phyloP scores from a whole-genome alignment of 441 rosid species.

The Populus hybrid region DNA sequence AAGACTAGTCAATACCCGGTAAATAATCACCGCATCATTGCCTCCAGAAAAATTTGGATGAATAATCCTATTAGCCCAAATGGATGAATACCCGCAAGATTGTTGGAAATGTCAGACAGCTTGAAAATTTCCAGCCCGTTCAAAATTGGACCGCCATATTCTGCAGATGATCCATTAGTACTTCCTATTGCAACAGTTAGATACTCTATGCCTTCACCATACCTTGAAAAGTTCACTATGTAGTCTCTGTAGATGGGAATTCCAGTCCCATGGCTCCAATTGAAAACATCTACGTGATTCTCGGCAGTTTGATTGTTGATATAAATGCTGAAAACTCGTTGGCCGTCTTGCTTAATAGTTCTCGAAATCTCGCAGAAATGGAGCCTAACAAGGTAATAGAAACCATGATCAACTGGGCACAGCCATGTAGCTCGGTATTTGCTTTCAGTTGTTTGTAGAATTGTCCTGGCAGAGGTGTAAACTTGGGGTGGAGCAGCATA shows the following conservation, averaged over 20 bases:
- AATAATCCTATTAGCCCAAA: background rate
- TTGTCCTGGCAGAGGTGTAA: constrained; percentile 57
- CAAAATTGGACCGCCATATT: constrained; percentile 11
- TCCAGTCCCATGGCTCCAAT: constrained; percentile 35
- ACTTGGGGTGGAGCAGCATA: constrained; percentile 59
- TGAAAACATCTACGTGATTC: constrained; percentile 43
- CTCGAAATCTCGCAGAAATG: constrained; percentile 71
- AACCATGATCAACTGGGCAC: constrained; percentile 64
- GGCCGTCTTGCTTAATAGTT: constrained; percentile 30
- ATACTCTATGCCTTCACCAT: background rate
- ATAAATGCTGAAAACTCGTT: constrained; percentile 51
- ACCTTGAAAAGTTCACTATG: constrained; percentile 3
- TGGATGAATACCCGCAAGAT: constrained; percentile 29
- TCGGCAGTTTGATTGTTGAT: constrained; percentile 59
- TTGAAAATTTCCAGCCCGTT: constrained; percentile 37
- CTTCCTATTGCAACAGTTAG: background rate
- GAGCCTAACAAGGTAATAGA: constrained; percentile 66
- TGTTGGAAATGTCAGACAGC: constrained; percentile 16
- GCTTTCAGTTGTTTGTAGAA: constrained; percentile 39
- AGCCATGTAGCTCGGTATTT: constrained; percentile 56
- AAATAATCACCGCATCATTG: background rate
- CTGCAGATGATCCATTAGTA: background rate
- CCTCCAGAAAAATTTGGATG: background rate
- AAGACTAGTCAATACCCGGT: too few species aligned
- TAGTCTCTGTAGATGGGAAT: constrained; percentile 30